A percentile compares a stretch with the other conserved stretches of the same genome.
These are phyloP conservation scores for Vigna radiata DNA, from an alignment of 306 rosid species.

Conservation along the genomic window DNA sequence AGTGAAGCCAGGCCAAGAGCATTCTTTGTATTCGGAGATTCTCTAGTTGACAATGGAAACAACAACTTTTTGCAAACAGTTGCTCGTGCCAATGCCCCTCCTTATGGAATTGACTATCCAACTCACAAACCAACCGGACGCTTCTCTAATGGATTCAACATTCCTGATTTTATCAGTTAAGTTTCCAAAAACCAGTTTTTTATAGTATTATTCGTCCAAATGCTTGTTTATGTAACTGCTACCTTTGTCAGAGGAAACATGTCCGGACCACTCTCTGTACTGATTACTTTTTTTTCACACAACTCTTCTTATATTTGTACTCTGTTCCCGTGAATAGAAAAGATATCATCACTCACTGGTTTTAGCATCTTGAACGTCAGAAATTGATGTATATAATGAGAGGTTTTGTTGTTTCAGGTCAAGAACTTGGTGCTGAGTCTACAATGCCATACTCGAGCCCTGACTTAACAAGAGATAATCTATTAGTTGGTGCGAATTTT, in stretches of 20 bases:
- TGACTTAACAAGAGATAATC: conserved; percentile 50
- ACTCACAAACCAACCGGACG: conserved; percentile 62
- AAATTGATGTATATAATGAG: not conserved
- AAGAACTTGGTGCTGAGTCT: conserved; percentile 55
- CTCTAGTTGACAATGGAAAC: conserved; percentile 74
- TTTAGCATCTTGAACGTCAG: not conserved
- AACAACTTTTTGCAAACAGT: conserved; percentile 62
- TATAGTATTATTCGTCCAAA: not conserved
- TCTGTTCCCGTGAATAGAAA: no score
- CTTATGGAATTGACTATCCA: conserved; percentile 71
- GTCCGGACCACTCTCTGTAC: no score
- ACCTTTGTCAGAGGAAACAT: no score
- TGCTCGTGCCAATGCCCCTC: conserved; percentile 70
- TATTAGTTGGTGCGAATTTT: conserved; percentile 75
- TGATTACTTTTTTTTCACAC: no score
- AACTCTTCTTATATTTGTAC: no score
- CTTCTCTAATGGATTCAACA: conserved; percentile 71
- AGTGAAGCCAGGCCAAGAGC: conserved; percentile 53
- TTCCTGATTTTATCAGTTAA: conserved; percentile 67
- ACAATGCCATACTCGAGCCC: conserved; percentile 74
- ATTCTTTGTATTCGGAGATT: conserved; percentile 71
- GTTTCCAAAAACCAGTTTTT: conserved; percentile 5
- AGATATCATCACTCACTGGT: not conserved
- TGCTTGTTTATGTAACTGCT: not conserved
- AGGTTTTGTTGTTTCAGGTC: conserved; percentile 49